Conservation (phyloP, 2,329 filamentous ascomycete genomes). For the Ophiostoma ulmi region DNA sequence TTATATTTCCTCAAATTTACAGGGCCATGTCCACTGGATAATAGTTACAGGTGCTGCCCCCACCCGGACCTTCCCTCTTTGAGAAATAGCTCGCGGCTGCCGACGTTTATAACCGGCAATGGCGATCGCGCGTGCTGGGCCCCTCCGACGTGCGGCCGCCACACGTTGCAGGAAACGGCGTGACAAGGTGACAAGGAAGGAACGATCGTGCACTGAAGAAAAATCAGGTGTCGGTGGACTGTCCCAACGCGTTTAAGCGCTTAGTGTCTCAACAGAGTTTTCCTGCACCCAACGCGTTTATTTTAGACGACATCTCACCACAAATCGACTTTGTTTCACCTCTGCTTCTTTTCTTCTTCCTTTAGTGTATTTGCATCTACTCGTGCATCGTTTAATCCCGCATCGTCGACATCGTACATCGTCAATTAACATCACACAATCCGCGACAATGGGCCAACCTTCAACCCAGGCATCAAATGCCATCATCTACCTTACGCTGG, state of each 20-base stretch:
- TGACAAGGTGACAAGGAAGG: slow-evolving; percentile 8
- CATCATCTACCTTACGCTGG: slow-evolving; percentile 76
- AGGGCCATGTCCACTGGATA: neutral
- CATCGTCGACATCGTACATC: neutral
- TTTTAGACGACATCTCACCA: neutral
- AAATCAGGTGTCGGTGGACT: neutral
- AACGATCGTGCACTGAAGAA: neutral
- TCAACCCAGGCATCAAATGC: slow-evolving; percentile 74
- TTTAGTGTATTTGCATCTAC: neutral
- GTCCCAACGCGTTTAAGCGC: neutral
- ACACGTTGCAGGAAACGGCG: neutral
- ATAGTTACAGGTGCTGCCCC: neutral
- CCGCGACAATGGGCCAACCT: slow-evolving; percentile 61
- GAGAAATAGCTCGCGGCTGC: slow-evolving; percentile 20
- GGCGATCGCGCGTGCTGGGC: slow-evolving; percentile 15
- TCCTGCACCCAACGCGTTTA: neutral
- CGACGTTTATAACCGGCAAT: slow-evolving; percentile 21
- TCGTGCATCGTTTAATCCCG: neutral
- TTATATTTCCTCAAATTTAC: neutral
- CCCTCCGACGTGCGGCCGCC: slow-evolving; percentile 12
- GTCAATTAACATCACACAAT: neutral
- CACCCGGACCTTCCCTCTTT: slow-evolving; percentile 20
- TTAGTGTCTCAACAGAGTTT: neutral
- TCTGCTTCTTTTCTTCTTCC: neutral
- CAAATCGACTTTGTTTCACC: neutral